Percentiles rank a stretch among this genome's conserved stretches.
phyloP scores from a whole-genome alignment of 306 rosid genomes.

The Ormosia semicastrata region DNA sequence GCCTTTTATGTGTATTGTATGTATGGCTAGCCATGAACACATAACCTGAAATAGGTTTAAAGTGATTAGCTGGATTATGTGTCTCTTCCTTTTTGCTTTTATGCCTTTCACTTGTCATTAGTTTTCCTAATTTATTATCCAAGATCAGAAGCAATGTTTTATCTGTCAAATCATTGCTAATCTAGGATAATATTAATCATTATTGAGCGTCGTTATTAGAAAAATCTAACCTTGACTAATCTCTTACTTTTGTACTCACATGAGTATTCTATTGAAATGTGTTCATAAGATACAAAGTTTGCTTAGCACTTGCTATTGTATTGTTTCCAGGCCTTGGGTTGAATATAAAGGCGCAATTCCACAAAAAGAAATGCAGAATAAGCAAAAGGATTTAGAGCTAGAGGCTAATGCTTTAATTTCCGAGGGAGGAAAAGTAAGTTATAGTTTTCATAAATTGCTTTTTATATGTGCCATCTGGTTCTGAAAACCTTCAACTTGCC shows the following conservation, averaged over 20 bases:
- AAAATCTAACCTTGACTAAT: conserved; percentile 1
- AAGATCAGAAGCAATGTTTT: neutral
- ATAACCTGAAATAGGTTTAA: neutral
- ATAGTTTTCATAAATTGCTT: conserved; percentile 29
- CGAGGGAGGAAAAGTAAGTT: conserved; percentile 63
- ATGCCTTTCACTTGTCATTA: too few species aligned
- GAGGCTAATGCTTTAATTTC: conserved; percentile 61
- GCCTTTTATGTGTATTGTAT: neutral
- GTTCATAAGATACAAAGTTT: conserved; percentile 1
- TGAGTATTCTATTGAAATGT: neutral
- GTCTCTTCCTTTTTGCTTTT: too few species aligned
- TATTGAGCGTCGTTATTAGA: neutral
- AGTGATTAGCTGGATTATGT: neutral
- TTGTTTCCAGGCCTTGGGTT: conserved; percentile 65
- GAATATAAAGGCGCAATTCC: conserved; percentile 73
- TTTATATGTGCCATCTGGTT: neutral
- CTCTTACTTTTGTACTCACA: conserved; percentile 3
- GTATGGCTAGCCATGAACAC: neutral
- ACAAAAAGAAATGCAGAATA: conserved; percentile 51
- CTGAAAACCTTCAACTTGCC: conserved; percentile 24
- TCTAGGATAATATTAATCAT: neutral
- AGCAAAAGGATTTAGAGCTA: conserved; percentile 61
- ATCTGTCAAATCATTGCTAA: neutral
- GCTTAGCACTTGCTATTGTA: conserved; percentile 4
- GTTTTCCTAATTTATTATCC: neutral